Base-by-base conservation (phyloP, 148 eudicot genomes). In the Rheum nobile region DNA sequence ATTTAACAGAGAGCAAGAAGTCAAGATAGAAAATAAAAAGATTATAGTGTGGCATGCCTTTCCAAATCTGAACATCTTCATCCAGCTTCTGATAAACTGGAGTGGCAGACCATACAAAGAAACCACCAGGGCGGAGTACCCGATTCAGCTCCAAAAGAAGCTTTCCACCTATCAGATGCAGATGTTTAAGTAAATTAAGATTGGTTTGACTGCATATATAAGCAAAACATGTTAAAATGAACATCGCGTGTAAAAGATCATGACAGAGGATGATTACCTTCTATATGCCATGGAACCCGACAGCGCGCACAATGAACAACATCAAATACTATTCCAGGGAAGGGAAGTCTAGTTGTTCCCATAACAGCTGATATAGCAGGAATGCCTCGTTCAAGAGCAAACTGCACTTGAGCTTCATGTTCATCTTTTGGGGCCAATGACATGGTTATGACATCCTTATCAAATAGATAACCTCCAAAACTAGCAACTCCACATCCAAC, bases 371-470 rank as follows among this genome's bases (percentile, higher is more conserved):
- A 93, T 81, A 93, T 80, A 55, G 87, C 98, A 75, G 98, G 93
- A 69, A 93, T 93, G 72, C 98, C 98, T 52, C 96, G 84, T 75
- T 87, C 88, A 76, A 87, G 90, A 73, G 90, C 90, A 80, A 85
- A 87, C 34, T 87, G 88, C 35, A 87, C 89, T 80, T 93, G 96
- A 52, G 96, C 98, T 84, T 93, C 98, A 72, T 93, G 98, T 71
- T 90, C 93, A 80, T 93, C 98, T 83, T 93, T 93, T 24, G 98
- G 98, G 52, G 98, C 96, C 43, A 93, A 72, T 39, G 98, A 93
- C 96, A 93, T 90, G 67, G 87, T 82, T 26, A 84, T 71, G 38
- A 84, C 87, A 54, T 84, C 85, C 74, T 82, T 84, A 9, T 84
- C 87, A 77, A 84, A 84, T 32, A 82, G 85, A 68, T 72, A 84